Evolutionary conservation across 352 stramenopile genomes (phyloP).

Genomic region (Stramenopiles sp.): DNA sequence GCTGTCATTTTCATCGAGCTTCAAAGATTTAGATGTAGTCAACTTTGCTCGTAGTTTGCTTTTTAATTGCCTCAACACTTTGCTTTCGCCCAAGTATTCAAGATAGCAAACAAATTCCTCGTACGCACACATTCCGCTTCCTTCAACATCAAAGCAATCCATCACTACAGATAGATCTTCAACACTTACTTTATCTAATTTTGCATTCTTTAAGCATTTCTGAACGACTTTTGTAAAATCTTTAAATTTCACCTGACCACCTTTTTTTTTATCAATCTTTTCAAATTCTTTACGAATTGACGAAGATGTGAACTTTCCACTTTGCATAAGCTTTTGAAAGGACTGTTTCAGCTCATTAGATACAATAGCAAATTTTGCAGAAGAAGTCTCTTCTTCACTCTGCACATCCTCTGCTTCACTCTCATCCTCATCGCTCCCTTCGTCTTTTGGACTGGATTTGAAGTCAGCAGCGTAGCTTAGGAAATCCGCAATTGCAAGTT

Average conservation of each 20-base stretch:
- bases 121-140: neutral
- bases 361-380: neutral
- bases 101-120: neutral
- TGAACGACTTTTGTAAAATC: neutral
- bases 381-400: neutral
- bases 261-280: neutral
- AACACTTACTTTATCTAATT: too few relatives aligned
- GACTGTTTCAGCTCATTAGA: neutral
- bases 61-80: neutral
- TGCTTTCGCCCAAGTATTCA: neutral
- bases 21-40: neutral
- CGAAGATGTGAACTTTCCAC: neutral
- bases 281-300: neutral
- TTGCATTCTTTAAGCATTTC: neutral
- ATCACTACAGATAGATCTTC: neutral
- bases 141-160: neutral
- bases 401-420: neutral
- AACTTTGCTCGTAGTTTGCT: neutral
- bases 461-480: neutral
- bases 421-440: neutral
- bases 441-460: neutral
- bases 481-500: neutral
- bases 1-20: neutral
- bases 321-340: neutral
- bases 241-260: neutral